Conservation (phyloP, 768 basidiomycete species). For the Strobilomyces echinocephalus region DNA sequence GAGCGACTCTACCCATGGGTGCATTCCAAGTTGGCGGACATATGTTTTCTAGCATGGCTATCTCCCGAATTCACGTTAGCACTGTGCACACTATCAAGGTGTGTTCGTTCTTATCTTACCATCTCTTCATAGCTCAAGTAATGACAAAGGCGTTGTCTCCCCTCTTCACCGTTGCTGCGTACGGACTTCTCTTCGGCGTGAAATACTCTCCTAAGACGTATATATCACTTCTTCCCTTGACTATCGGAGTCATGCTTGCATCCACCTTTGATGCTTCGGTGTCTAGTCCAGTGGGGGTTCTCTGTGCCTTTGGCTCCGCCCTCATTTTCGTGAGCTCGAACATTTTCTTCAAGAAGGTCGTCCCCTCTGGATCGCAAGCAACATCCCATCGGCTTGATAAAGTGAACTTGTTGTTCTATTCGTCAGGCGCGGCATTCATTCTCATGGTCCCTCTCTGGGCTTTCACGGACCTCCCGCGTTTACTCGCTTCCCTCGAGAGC, state of each 20-base stretch:
- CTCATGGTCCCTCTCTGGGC: slow-evolving; percentile 96
- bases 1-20: slow-evolving; percentile 89
- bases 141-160: slow-evolving; percentile 82
- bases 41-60: slow-evolving; percentile 96
- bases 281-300: slow-evolving; percentile 79
- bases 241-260: slow-evolving; percentile 94
- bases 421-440: slow-evolving; percentile 88
- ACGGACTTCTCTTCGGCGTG: slow-evolving; percentile 89
- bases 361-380: slow-evolving; percentile 58
- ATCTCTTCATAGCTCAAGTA: slow-evolving; percentile 1
- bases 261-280: slow-evolving; percentile 90
- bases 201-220: slow-evolving; percentile 92
- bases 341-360: slow-evolving; percentile 98
- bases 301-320: slow-evolving; percentile 96
- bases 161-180: slow-evolving; percentile 93
- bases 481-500: slow-evolving; percentile 45
- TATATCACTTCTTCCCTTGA: slow-evolving; percentile 89
- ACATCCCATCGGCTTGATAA: slow-evolving; percentile 86
- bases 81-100: slow-evolving; percentile 99
- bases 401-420: slow-evolving; percentile 92
- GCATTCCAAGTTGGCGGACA: slow-evolving; percentile 97
- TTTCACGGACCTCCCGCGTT: slow-evolving; percentile 75
- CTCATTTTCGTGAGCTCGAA: slow-evolving; percentile 96
- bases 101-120: slow-evolving; percentile 12
- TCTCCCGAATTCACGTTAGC: slow-evolving; percentile 92